Evolutionary conservation across 805 yeast genomes (phyloP).

Genomic region (Saturnispora hagleri): DNA sequence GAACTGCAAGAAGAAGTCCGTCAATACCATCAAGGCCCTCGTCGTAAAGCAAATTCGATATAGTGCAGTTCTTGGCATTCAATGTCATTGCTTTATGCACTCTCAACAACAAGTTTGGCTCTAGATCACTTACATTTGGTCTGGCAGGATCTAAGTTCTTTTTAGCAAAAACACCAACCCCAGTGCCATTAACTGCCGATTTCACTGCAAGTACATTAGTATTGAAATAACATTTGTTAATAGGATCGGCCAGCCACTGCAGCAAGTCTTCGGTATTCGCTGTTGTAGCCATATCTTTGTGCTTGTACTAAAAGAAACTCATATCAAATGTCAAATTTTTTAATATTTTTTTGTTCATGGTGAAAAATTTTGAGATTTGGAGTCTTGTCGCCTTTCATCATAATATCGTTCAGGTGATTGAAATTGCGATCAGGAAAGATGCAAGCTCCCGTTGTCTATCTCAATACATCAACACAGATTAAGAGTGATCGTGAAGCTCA

Average conservation of each 20-base stretch:
- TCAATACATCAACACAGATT: conserved; percentile 85
- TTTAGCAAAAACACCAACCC: conserved; percentile 65
- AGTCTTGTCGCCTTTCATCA: background rate
- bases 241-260: conserved; percentile 42
- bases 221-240: conserved; percentile 46
- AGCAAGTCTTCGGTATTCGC: conserved; percentile 25
- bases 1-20: conserved; percentile 56
- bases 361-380: background rate
- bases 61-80: conserved; percentile 47
- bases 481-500: conserved; percentile 97
- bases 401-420: background rate
- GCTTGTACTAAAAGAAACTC: background rate
- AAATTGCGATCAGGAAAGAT: conserved; percentile 23
- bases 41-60: conserved; percentile 61
- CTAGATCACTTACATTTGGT: conserved; percentile 18
- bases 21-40: conserved; percentile 52
- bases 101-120: conserved; percentile 35
- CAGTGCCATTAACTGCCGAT: conserved; percentile 38
- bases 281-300: conserved; percentile 25
- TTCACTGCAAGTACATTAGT: conserved; percentile 35
- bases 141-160: conserved; percentile 17
- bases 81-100: conserved; percentile 54
- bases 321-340: background rate
- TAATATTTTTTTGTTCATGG: background rate
- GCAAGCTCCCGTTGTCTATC: conserved; percentile 81